Base-by-base conservation (phyloP, 2,329 filamentous ascomycete species). In the Pseudogymnoascus sp. region DNA sequence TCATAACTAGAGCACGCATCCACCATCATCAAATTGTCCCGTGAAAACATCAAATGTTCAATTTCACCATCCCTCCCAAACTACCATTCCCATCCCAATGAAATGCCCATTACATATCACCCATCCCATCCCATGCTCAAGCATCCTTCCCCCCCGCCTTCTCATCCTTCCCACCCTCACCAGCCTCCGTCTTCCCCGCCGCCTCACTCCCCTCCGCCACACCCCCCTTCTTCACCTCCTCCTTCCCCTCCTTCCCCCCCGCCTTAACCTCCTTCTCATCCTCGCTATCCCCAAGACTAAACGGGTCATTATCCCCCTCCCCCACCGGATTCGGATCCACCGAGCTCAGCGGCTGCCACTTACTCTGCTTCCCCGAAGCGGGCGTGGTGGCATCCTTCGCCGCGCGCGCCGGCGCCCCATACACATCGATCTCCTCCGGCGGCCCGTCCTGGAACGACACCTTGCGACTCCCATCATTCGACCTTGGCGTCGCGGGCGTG, bases 271-370 rank as follows among this genome's bases (percentile, higher is more conserved):
- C 90, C 69, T 89, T 89, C 76, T 99, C 95, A 68, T 96, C 93
- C 69, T 98, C 93, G 71, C 91, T 96, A 70, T 98, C 93, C 4
- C 95, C 95, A 12, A 99, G 82, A 71, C 92, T 97, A 78, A 99
- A 99, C 0, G 95, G 95, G 72, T 99, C 95, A 70, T 96, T 93
- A 69, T 98, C 92, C 16, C 84, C 82, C 69, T 98, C 91, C 19
- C 84, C 84, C 66, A 96, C 89, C 12, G 93, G 93, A 66, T 85
- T 88, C 1, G 93, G 91, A 67, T 96, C 90, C 12, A 97, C 86
- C 0, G 88, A 83, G 11, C 93, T 91, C 69, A 99, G 79, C 8
- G 95, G 93, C 76, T 99, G 93, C 95, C 95, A 99, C 79, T 99
- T 99, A 83, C 93, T 97, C 53, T 84, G 77, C 78, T 92, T 95